Percentiles rank a stretch among this genome's conserved stretches.
These are phyloP conservation scores for Ganoderma lucidum DNA, from an alignment of 1,284 basidiomycete species.

Conservation along the genomic window DNA sequence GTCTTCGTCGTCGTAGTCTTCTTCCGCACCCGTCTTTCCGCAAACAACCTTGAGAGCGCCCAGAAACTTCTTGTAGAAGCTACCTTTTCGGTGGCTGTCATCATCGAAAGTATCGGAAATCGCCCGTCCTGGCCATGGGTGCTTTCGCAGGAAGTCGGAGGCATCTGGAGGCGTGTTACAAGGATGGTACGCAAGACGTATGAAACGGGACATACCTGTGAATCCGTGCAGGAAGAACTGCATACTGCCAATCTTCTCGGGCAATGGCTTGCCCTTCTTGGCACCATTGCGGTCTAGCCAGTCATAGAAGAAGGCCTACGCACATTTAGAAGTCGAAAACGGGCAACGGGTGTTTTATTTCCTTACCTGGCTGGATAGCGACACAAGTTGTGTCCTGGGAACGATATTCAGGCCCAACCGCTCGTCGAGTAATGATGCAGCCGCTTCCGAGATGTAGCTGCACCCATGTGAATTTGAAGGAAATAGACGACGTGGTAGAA, in stretches of 20 bases:
- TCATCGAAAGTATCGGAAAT: conserved; percentile 88
- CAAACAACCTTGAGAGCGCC: conserved; percentile 78
- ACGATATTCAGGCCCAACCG: conserved; percentile 83
- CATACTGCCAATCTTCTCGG: conserved; percentile 90
- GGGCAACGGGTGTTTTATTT: neutral
- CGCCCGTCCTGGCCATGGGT: conserved; percentile 90
- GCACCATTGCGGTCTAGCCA: conserved; percentile 83
- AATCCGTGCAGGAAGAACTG: conserved; percentile 90
- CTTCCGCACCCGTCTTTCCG: conserved; percentile 79
- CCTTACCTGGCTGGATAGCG: conserved; percentile 78
- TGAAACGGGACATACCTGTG: conserved; percentile 58
- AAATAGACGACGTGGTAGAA: neutral
- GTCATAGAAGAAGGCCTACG: conserved; percentile 84
- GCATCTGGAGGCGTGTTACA: conserved; percentile 62
- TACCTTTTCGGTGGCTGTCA: conserved; percentile 73
- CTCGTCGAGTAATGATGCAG: conserved; percentile 85
- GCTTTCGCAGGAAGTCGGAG: conserved; percentile 83
- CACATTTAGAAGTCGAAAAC: neutral
- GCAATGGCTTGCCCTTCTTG: conserved; percentile 82
- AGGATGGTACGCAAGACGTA: neutral
- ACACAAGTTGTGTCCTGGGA: conserved; percentile 86
- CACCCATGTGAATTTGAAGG: conserved; percentile 4
- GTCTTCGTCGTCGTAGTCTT: conserved; percentile 69
- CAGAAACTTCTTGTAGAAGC: conserved; percentile 69
- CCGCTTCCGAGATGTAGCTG: conserved; percentile 80